Evolutionary conservation across 2,329 filamentous ascomycete genomes (phyloP), one percentile per base, ranked within the genome.

Genomic region (Stachybotrys elegans): DNA sequence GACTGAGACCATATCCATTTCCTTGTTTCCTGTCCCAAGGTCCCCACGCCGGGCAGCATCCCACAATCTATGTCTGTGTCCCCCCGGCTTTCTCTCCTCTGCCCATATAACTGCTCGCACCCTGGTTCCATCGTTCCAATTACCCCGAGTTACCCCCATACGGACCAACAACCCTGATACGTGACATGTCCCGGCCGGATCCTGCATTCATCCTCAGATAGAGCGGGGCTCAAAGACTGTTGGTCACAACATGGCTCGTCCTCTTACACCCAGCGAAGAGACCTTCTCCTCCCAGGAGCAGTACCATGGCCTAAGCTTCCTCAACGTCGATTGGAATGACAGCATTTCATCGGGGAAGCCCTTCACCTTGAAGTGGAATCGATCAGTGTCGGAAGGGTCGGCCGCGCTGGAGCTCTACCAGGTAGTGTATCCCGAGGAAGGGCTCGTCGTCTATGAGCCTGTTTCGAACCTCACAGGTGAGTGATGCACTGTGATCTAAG

Each of bases 271-370:
- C n/a, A n/a, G n/a, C n/a, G n/a, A n/a, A n/a, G n/a, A n/a, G n/a
- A n/a, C n/a, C n/a, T n/a, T n/a, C n/a, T 40, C 44, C 29, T 43
- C 45, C 36, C 48, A 49, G 36, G 35, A 43, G n/a, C 48, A 46
- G n/a, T 54, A 51, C 35, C 52, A 60, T 32, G 57, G 59, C 34
- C 50, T 63, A 20, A 58, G 48, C 8, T 65, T 64, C 42, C 48
- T 57, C 19, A 65, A 64, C 43, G 52, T 59, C 23, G 52, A 57
- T 16, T 65, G 61, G 59, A 65, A 65, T 51, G 56, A 57, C 14
- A 65, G 54, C 44, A 62, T 64, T 11, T 52, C 56, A 22, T 63
- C 62, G 37, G 59, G 54, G n/a, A 46, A 55, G 22, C 45, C 46
- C 2, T 60, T 61, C 43, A 56, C 48, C 3, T 46, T 64, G 35